Base-by-base conservation (phyloP, 768 basidiomycete species). In the Amanita pseudoporphyria region DNA sequence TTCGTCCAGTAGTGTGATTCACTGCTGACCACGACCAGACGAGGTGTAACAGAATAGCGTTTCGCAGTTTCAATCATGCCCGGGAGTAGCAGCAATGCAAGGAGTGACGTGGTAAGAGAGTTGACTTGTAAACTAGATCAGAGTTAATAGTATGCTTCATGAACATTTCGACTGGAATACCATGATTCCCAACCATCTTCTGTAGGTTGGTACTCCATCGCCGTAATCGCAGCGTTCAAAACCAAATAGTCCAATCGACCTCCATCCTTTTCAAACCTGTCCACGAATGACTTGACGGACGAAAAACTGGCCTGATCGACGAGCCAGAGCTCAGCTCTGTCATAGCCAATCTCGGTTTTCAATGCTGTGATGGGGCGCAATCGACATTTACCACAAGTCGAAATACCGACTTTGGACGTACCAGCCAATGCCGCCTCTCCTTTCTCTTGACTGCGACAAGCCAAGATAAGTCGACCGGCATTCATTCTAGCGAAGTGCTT, bases 401-500 rank as follows among this genome's bases (percentile, higher is more conserved):
- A n/a, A n/a, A 18, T 40, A 40, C 19, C 5, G 19, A 21, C 16
- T 16, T 16, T 12, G 14, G 36, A 62, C 67, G 13, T 41, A 72
- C 73, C 54, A 5, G 62, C 51, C 5, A 68, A 28, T 3, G 71
- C 70, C 5, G 54, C 60, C 24, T 65, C 54, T 9, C 67, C 71
- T 52, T 62, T 68, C 10, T 56, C 53, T 40, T 60, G 38, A 46
- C 51, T 67, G 16, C 72, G 59, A 46, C 68, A 72, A 3, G 60
- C 69, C 6, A 73, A 32, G 18, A 74, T 64, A 6, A 72, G 56
- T 35, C 60, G 59, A 3, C 54, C 66, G 12, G 73, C 64, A 40
- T 66, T 64, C 72, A 74, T 73, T 1, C 49, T 37, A 0, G 71
- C 71, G 44, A 76, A 70, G 47, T 74, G 72, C 53, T 67, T 71